Evolutionary conservation across 495 filamentous ascomycete genomes (phyloP).

Genomic region (Penicillium verhagenii): DNA sequence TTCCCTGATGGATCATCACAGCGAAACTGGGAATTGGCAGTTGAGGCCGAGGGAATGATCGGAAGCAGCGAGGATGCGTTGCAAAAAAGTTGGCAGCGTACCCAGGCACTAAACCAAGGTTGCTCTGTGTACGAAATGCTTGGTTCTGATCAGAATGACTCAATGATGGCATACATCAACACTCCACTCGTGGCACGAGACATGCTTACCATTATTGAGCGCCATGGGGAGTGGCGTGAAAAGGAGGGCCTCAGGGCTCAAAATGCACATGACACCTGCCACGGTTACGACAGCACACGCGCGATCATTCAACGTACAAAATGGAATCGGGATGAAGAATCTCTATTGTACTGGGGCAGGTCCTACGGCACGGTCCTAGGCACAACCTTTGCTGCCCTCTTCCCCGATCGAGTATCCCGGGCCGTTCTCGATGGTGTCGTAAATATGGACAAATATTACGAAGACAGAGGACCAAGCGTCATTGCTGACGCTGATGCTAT

Average conservation of each 20-base stretch:
- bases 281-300: slow-evolving; percentile 32
- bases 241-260: slow-evolving; percentile 32
- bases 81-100: slow-evolving; percentile 50
- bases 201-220: slow-evolving; percentile 52
- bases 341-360: slow-evolving; percentile 62
- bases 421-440: slow-evolving; percentile 55
- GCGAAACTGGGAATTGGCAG: slow-evolving; percentile 39
- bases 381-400: slow-evolving; percentile 54
- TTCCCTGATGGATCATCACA: slow-evolving; percentile 43
- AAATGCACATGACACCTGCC: slow-evolving; percentile 21
- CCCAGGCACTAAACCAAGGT: slow-evolving; percentile 39
- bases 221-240: slow-evolving; percentile 46
- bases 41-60: slow-evolving; percentile 42
- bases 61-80: slow-evolving; percentile 33
- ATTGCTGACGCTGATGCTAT: slow-evolving; percentile 51
- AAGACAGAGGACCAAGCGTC: slow-evolving; percentile 38
- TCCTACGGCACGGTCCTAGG: slow-evolving; percentile 70
- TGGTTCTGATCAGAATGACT: slow-evolving; percentile 24
- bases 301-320: slow-evolving; percentile 25
- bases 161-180: slow-evolving; percentile 47
- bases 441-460: slow-evolving; percentile 48
- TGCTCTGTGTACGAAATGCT: slow-evolving; percentile 34
- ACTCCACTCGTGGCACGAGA: slow-evolving; percentile 49
- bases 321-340: slow-evolving; percentile 40
- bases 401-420: slow-evolving; percentile 49